Base-by-base conservation (phyloP, 2,329 filamentous ascomycete species). In the Epichloe scottii region DNA sequence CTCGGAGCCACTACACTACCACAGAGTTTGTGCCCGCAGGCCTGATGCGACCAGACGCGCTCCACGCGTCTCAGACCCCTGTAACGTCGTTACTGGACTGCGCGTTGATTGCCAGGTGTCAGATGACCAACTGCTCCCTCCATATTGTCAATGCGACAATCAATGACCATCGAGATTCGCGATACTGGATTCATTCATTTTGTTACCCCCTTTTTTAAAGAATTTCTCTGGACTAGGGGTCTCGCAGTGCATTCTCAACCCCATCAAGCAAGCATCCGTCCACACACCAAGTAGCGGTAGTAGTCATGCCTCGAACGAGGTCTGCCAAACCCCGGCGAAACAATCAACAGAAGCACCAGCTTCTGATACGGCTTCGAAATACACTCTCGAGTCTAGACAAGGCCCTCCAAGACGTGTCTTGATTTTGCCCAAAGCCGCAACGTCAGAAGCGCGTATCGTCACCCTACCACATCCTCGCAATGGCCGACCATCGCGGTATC, bases 401-500 rank as follows among this genome's bases (percentile, higher is more conserved):
- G 57, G 65, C 23, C 75, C 70, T 40, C 69, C 76, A 10, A 73
- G 75, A 3, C 75, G 73, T 50, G 63, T 85, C 46, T 81, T 85
- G 62, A 72, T 85, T 52, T 67, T 85, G 5, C 82, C 82, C 14
- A 71, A 70, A n/a, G 68, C 70, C 54, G 73, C 76, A 14, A 73
- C 70, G 0, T 52, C 70, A n/a, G 70, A 75, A 4, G 76, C 81
- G 21, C 75, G 75, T 50, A 76, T 85, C 50, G 68, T 83, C 48
- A 77, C 75, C 1, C 71, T 86, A 38, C 74, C 76, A 19, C 75
- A 85, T 56, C 81, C 82, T 4, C 73, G 79, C 59, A 74, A 74
- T 57, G 64, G 65, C 17, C 73, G 70, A 34, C 74, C 78, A 3
- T 71, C 76, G 6, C 74, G 81, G 58, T 85, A 82, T 61, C 70